Evolutionary conservation across 805 yeast species (phyloP), one percentile per base, ranked within the genome.

Genomic region (Metschnikowia noctiluminum): DNA sequence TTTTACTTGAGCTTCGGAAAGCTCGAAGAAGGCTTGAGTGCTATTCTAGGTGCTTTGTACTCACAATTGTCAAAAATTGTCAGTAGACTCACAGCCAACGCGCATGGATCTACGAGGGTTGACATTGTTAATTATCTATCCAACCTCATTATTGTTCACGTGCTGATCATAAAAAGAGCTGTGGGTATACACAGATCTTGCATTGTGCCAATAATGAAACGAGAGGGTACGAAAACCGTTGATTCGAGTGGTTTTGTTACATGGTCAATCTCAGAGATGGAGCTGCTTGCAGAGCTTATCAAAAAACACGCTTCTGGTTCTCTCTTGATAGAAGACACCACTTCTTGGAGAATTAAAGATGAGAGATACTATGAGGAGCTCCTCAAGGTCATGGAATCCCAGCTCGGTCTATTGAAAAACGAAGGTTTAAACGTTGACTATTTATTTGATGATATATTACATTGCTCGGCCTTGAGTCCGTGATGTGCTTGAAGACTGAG

Each of bases 391-490:
- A 72, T 86, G 35, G 66, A 67, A 38, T 75, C 76, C 41, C 94
- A 88, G 58, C 80, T 85, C 30, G 70, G 73, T 34, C 80, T 78
- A n/a, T 66, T 89, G 56, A 82, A 81, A 57, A 64, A 69, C 0
- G 80, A 78, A 16, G 94, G 96, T 0, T 66, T 90, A 40, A 89
- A 88, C 58, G 83, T 89, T 53, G 92, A 82, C 45, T 87, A 81
- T 63, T 68, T 86, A 58, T 73, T 87, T 57, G 80, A 79, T 38
- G 71, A 69, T 35, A 64, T 72, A 14, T 54, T 69, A 9, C 50
- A 52, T 31, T 47, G 49, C 26, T 36, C 49, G 13, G 47, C 53
- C 7, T 34, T 52, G 3, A 28, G 15, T 16, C 2, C 13, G 36
- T 34, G 34, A 27, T 36, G 28, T 21, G 21, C 21, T 21, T 21